Evolutionary conservation across 2,329 filamentous ascomycete species (phyloP), one percentile per base, ranked within the genome.

Genomic region (Trichoderma endophyticum): DNA sequence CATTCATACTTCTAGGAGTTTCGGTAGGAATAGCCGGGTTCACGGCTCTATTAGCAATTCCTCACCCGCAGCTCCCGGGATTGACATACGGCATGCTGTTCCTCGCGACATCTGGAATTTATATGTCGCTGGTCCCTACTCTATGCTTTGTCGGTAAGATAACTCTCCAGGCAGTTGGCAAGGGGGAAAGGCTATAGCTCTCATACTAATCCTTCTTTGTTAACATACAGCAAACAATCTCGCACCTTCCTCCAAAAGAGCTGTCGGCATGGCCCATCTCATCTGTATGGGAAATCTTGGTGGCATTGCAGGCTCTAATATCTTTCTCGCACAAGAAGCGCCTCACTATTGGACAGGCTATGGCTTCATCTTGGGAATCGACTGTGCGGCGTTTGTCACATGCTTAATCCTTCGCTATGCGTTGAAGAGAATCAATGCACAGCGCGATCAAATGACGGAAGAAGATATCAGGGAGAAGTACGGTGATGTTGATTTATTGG

Each of bases 341-440:
- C 64, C 64, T 9, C 48, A 67, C 15, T 67, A 67, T 51, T 67
- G 51, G 64, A 56, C 54, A 51, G 64, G 64, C 6, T 67, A 57
- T 39, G 64, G 51, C 3, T 67, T 67, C 18, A 36, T 36, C 34
- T 36, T 36, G 34, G 34, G 2, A 36, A 36, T 36, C 34, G 34
- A 36, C 14, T 36, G 34, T 36, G 14, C 1, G 14, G 34, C 34
- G 34, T 36, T 36, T 36, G 34, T 36, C 34, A 36, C 34, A 36
- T 36, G 34, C 34, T 36, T 36, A 36, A 36, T 15, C 6, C 34
- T 36, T 36, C 34, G 34, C 34, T 36, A 36, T 0, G 34, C 34
- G 34, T 36, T 36, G 34, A 36, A 36, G 34, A 36, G 34, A 36
- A 36, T 36, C 34, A 36, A 36, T 36, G 34, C 34, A 36, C 34